Evolutionary conservation across 306 rosid species (phyloP).

Genomic region (Lathyrus aphaca): DNA sequence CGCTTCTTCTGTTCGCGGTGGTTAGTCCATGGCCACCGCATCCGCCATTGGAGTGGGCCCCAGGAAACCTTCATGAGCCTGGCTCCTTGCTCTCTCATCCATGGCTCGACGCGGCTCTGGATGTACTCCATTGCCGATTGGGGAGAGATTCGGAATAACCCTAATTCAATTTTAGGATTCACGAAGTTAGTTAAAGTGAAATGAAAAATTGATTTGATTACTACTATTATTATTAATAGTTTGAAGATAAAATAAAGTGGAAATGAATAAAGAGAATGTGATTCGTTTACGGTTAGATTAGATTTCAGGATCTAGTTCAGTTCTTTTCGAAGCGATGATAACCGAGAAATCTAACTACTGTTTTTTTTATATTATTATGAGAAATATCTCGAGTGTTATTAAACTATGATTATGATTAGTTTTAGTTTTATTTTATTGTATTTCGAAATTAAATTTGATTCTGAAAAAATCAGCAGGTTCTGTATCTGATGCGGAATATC

Average conservation of each 20-base stretch:
- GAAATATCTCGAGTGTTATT: not conserved
- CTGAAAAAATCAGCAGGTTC: not conserved
- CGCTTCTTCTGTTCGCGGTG: slow-evolving; percentile 66
- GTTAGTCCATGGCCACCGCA: slow-evolving; percentile 82
- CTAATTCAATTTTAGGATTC: not conserved
- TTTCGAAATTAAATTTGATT: not conserved
- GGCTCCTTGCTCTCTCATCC: slow-evolving; percentile 80
- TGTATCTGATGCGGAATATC: slow-evolving; percentile 20
- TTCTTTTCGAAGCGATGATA: not conserved
- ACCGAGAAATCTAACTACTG: not conserved
- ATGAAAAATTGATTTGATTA: not conserved
- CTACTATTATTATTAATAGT: too few species aligned
- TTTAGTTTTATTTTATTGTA: not conserved
- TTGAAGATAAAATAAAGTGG: not conserved
- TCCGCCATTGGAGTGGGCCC: slow-evolving; percentile 88
- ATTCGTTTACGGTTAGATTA: slow-evolving; percentile 6
- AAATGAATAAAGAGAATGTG: not conserved
- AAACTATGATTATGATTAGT: not conserved
- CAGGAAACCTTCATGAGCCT: slow-evolving; percentile 76
- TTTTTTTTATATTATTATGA: not conserved
- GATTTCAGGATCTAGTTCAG: slow-evolving; percentile 1
- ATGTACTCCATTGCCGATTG: slow-evolving; percentile 66
- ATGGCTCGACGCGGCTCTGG: slow-evolving; percentile 86
- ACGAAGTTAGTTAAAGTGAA: not conserved
- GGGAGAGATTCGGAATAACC: not conserved